A percentile compares a stretch with the other conserved stretches of the same genome.
phyloP scores from a whole-genome alignment of 1,284 basidiomycete species.

The Puccinia hordei region DNA sequence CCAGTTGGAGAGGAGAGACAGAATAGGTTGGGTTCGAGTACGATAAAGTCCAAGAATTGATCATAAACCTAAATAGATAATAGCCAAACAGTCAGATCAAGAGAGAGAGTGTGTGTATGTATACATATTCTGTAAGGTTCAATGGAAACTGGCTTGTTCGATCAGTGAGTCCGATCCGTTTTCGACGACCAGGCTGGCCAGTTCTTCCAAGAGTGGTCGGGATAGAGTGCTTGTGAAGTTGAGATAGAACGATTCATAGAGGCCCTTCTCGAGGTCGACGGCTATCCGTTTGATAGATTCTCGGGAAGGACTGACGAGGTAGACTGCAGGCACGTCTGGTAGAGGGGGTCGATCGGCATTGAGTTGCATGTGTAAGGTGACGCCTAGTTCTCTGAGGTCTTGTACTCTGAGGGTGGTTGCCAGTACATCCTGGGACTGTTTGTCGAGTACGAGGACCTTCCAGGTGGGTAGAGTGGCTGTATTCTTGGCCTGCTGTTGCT shows the following conservation, averaged over 20 bases:
- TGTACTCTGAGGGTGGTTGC: conserved; percentile 93
- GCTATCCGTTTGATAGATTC: conserved; percentile 85
- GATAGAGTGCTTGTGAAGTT: conserved; percentile 93
- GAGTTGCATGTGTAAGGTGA: conserved; percentile 76
- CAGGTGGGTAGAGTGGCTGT: conserved; percentile 72
- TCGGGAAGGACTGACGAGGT: conserved; percentile 90
- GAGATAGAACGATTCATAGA: conserved; percentile 91
- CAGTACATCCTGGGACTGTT: conserved; percentile 91
- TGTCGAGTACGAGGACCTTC: conserved; percentile 95
- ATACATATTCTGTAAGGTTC: conserved; percentile 53
- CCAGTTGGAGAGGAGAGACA: conserved; percentile 68
- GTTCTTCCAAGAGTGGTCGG: conserved; percentile 84
- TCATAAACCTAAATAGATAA: conserved; percentile 74
- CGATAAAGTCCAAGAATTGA: conserved; percentile 95
- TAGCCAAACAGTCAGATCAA: neutral
- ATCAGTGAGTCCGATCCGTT: conserved; percentile 82
- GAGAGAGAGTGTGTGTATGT: neutral
- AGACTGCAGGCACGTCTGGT: conserved; percentile 93
- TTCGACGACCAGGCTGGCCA: conserved; percentile 82
- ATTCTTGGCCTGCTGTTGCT: conserved; percentile 25
- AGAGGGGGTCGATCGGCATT: conserved; percentile 85
- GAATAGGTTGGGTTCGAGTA: conserved; percentile 91
- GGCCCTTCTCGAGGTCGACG: conserved; percentile 74
- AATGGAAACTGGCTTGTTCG: conserved; percentile 66
- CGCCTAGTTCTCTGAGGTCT: conserved; percentile 91